Evolutionary conservation across 2,329 filamentous ascomycete species (phyloP), one percentile per base, ranked within the genome.

Genomic region (Salinomyces thailandicus): DNA sequence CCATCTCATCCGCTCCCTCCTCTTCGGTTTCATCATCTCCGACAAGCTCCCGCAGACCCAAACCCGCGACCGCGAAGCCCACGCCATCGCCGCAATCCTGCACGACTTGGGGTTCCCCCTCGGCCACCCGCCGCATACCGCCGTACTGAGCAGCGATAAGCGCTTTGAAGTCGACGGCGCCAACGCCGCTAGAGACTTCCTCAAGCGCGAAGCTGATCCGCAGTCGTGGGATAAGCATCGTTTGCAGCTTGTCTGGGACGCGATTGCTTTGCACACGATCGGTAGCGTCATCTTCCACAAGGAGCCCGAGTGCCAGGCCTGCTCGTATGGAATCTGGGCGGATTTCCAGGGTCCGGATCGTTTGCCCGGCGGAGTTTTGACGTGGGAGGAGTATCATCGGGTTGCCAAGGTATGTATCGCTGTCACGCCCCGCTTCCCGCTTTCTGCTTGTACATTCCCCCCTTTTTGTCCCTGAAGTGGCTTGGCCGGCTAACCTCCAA

Each of bases 141-240:
- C 52, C 19, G 37, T 64, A 6, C 42, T 67, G 12, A 64, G 61
- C 26, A 31, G 45, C 1, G 65, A 71, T 49, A 64, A 63, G 18
- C 60, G 67, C 6, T 72, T 72, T 48, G 68, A 72, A 41, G 64
- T 71, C 16, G 68, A 72, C 45, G 62, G 67, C 11, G 68, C 67
- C 6, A 60, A 65, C 36, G 62, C 58, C 2, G 63, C 67, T 1
- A 50, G 62, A 0, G 49, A 59, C 1, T 69, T 68, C 38, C 35
- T 68, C 31, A 37, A 35, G 20, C 35, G 27, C 27, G 33, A 57
- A 35, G 43, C 43, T 13, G 37, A 38, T n/a, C 37, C 45, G 5
- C 36, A 39, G 22, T 33, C 44, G 12, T 68, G 64, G 63, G 58
- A 64, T 31, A 51, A 60, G 18, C 55, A 59, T 19, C 54, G 62